phyloP scores from a whole-genome alignment of 768 basidiomycete genomes.

The Saitozyma sp. region DNA sequence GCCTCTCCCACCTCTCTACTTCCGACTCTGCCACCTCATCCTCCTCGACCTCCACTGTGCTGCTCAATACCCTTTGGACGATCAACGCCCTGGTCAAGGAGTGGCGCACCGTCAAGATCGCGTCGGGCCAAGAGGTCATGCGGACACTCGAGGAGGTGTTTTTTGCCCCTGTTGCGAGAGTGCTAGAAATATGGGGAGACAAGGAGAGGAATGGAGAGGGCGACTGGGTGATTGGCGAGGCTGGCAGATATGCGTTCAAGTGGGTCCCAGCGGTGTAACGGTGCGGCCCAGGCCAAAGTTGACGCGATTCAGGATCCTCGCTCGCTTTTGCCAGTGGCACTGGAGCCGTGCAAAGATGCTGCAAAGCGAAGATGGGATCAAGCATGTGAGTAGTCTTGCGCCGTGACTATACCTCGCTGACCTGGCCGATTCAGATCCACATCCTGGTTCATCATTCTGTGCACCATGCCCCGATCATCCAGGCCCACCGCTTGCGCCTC shows the following conservation, averaged over 20 bases:
- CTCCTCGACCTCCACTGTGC: conserved; percentile 31
- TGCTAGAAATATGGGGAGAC: conserved; percentile 32
- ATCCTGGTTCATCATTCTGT: conserved; percentile 38
- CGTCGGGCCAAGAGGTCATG: conserved; percentile 45
- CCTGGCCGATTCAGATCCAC: conserved; percentile 8
- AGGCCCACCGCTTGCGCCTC: conserved; percentile 32
- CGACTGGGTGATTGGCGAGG: conserved; percentile 25
- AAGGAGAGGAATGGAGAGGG: conserved; percentile 12
- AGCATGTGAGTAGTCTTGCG: conserved; percentile 19
- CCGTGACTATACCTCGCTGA: not conserved
- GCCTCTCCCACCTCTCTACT: conserved; percentile 27
- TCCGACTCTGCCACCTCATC: conserved; percentile 18
- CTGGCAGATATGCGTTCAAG: conserved; percentile 38
- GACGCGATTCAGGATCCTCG: conserved; percentile 29
- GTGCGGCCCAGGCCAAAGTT: not conserved
- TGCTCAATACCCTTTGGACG: conserved; percentile 49
- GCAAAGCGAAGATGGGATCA: conserved; percentile 29
- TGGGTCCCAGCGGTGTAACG: conserved; percentile 7
- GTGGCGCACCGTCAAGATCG: conserved; percentile 47
- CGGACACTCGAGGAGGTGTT: conserved; percentile 36
- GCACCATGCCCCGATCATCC: conserved; percentile 36
- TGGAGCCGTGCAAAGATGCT: conserved; percentile 39
- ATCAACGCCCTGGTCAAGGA: conserved; percentile 52
- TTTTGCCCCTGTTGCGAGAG: conserved; percentile 25
- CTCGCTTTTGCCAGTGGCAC: conserved; percentile 39